These are phyloP conservation scores for Acanthamoeba lenticulata DNA, from an alignment of 208 protist species.

Conservation along the genomic window DNA sequence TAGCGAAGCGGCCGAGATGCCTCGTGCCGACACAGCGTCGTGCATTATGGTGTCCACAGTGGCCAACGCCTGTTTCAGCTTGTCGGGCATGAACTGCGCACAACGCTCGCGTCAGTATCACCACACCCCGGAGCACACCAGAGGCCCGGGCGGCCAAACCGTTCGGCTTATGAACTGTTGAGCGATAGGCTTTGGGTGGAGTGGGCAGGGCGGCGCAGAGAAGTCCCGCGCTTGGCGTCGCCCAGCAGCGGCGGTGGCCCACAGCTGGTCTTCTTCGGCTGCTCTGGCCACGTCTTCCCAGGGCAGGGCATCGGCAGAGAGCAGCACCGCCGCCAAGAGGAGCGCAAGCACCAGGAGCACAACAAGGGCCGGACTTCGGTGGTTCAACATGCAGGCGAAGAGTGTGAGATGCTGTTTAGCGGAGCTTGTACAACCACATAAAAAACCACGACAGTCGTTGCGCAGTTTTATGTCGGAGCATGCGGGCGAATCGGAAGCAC, in stretches of 20 bases:
- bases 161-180: not conserved
- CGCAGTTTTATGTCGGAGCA: no score
- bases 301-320: not conserved
- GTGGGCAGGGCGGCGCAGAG: not conserved
- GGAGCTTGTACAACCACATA: no score
- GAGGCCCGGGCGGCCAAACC: no score
- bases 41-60: not conserved
- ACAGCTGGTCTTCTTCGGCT: not conserved
- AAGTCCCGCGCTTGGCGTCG: not conserved
- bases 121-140: no score
- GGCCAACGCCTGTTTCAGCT: not conserved
- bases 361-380: not conserved
- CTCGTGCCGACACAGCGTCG: not conserved
- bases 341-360: not conserved
- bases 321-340: not conserved
- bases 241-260: not conserved
- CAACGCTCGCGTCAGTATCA: not conserved
- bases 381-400: no score
- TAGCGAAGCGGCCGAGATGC: not conserved
- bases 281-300: not conserved
- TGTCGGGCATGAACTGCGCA: not conserved
- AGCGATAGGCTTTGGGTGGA: not conserved
- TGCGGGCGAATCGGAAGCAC: no score
- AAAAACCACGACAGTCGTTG: no score
- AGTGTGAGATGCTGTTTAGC: no score